Base-by-base conservation (phyloP, 2,329 filamentous ascomycete species). In the Epichloe festucae region DNA sequence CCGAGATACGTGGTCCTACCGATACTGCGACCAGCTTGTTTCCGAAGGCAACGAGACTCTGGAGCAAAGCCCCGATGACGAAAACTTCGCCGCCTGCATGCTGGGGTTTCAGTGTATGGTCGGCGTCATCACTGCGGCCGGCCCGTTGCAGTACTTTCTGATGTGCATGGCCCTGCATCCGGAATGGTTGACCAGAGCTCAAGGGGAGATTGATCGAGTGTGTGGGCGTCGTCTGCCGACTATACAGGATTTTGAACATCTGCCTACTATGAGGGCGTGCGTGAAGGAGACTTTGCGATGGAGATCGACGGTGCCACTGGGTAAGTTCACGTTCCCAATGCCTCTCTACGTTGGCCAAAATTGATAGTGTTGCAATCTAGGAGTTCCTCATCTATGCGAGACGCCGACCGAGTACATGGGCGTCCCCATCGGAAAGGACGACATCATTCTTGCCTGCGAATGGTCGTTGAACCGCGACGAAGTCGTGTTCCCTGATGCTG, bases 211-310 rank as follows among this genome's bases (percentile, higher is more conserved):
- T 14, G 43, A 45, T 35, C 23, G 27, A n/a, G 43, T 45, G 7
- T 27, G 21, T 2, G 43, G 43, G 7, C 5, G 14, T n/a, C 43
- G 43, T 45, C 43, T 45, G 15, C 43, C 43, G 43, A n/a, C 17
- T 17, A 45, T 45, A 31, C 23, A 17, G 15, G 43, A 45, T 45
- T 45, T 31, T n/a, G 15, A n/a, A 15, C 23, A 31, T n/a, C 43
- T 45, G 43, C 43, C 43, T 15, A 45, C 43, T 0, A 69, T 80
- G 10, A 67, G 77, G 15, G 77, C 77, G 1, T 75, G 75, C 42
- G 63, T 81, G 27, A 79, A 81, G 62, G 78, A 82, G 63, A 76
- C 74, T 14, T 60, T 79, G n/a, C 67, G 78, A 44, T 81, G 77
- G 77, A 67, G 76, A 49, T 78, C 77, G 4, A 72, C 75, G 38